Conservation (phyloP, 2,329 filamentous ascomycete species). For the Trichoderma guizhouense region DNA sequence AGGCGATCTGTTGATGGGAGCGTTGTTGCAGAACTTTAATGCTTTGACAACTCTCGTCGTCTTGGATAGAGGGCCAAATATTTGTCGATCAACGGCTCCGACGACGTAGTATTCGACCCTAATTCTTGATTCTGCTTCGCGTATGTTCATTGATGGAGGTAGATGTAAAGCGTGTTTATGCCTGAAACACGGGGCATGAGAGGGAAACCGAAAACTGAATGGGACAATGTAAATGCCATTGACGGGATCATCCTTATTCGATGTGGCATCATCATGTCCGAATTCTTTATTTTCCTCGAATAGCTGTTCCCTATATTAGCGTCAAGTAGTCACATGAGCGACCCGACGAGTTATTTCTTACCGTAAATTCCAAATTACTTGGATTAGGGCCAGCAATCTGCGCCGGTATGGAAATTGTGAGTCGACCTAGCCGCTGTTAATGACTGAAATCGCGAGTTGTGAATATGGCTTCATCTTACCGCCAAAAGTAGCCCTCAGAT, state of each 20-base stretch:
- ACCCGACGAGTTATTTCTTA: background rate
- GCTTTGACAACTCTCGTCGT: background rate
- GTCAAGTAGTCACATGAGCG: background rate
- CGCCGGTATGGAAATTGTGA: background rate
- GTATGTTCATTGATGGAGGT: background rate
- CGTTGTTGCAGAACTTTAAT: background rate
- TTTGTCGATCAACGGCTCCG: background rate
- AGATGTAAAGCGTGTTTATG: background rate
- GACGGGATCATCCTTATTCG: background rate
- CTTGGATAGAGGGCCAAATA: background rate
- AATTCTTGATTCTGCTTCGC: background rate
- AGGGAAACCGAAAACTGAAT: background rate
- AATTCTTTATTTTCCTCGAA: background rate
- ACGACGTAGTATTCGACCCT: background rate
- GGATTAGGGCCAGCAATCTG: background rate
- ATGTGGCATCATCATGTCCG: background rate
- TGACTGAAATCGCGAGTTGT: background rate
- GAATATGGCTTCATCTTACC: background rate
- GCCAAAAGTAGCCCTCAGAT: background rate
- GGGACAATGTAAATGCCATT: background rate
- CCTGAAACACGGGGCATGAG: background rate
- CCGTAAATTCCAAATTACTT: background rate
- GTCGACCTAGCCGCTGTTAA: background rate
- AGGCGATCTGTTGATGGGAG: background rate
- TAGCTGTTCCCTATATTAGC: background rate